Evolutionary conservation across 768 basidiomycete genomes (phyloP).

Genomic region (Cubamyces sp.): DNA sequence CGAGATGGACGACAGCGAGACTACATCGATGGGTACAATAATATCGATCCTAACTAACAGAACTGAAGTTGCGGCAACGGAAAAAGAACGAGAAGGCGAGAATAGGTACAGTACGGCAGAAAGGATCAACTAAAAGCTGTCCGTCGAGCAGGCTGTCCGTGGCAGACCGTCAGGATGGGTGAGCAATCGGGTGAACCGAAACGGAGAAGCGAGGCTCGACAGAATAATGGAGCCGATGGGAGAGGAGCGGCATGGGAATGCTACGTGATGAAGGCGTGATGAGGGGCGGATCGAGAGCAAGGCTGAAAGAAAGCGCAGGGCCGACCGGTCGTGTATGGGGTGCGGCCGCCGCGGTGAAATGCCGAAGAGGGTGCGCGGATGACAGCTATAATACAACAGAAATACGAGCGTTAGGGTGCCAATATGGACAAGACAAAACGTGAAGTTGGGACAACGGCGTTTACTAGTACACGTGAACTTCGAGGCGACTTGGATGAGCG

Average conservation of each 20-base stretch:
- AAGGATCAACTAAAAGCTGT: slow-evolving; percentile 3
- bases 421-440: not conserved
- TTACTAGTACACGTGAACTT: slow-evolving; percentile 3
- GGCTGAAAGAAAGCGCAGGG: not conserved
- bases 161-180: not conserved
- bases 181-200: not conserved
- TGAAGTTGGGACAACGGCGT: not conserved
- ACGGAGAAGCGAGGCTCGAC: not conserved
- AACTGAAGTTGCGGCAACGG: too few species aligned
- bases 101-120: not conserved
- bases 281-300: not conserved
- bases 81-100: not conserved
- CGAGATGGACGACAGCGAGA: not conserved
- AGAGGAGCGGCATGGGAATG: not conserved
- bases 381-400: slow-evolving; percentile 12
- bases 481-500: not conserved
- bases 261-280: not conserved
- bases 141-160: slow-evolving; percentile 13
- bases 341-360: not conserved
- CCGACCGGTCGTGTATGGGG: slow-evolving; percentile 3
- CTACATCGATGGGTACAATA: too few species aligned
- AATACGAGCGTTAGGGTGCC: not conserved
- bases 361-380: not conserved
- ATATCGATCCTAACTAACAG: too few species aligned
- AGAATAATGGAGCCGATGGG: not conserved